Evolutionary conservation across 176 grass and related monocot species (phyloP).

Genomic region (Poa annua): DNA sequence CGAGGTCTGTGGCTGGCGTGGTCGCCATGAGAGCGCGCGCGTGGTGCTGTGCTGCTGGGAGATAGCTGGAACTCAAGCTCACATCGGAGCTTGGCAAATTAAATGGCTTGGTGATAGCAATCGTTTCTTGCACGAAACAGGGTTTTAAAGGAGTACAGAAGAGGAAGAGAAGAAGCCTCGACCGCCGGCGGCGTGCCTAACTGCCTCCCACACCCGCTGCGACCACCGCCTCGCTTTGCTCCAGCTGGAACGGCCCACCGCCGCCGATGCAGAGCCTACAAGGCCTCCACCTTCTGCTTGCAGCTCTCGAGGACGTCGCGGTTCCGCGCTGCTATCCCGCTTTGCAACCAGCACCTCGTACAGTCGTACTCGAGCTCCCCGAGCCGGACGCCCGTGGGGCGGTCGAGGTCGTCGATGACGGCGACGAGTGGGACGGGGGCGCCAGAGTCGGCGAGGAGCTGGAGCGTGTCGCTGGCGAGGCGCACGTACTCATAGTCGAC

Average conservation of each 20-base stretch:
- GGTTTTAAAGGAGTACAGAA: conserved; percentile 39
- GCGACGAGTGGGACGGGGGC: conserved; percentile 49
- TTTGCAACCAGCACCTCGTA: conserved; percentile 58
- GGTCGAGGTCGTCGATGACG: conserved; percentile 63
- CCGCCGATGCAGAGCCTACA: too few relatives aligned
- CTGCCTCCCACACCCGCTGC: too few relatives aligned
- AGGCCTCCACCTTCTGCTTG: too few relatives aligned
- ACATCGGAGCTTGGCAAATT: conserved; percentile 19
- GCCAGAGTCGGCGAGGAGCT: conserved; percentile 1
- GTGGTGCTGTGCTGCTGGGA: background rate
- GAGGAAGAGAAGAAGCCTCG: background rate
- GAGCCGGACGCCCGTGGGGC: conserved; percentile 50
- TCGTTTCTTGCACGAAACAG: conserved; percentile 50
- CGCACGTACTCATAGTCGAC: conserved; percentile 58
- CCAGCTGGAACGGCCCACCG: too few relatives aligned
- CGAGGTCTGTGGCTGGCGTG: too few relatives aligned
- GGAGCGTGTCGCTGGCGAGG: conserved; percentile 63
- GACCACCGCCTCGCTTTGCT: too few relatives aligned
- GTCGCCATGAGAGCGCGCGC: too few relatives aligned
- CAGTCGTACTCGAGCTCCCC: conserved; percentile 66
- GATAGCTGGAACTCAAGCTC: conserved; percentile 6
- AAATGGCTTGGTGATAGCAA: conserved; percentile 35
- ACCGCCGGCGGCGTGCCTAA: conserved; percentile 42
- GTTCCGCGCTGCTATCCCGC: too few relatives aligned
- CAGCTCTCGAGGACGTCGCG: too few relatives aligned